Evolutionary conservation across 805 yeast species (phyloP), one percentile per base, ranked within the genome.

Genomic region (Danielia oregonensis): DNA sequence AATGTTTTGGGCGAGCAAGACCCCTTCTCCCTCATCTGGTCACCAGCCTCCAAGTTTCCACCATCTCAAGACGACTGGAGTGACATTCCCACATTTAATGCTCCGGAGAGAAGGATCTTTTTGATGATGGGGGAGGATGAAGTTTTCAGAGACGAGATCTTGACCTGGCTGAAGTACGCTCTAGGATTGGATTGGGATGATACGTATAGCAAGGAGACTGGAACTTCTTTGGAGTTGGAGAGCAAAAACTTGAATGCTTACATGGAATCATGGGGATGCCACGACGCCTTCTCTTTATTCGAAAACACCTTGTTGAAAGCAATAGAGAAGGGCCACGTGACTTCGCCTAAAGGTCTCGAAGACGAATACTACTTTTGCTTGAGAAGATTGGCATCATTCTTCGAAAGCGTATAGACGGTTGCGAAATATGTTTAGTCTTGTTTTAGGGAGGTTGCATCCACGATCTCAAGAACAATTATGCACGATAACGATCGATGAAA

Each of bases 221-320:
- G 12, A 11, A 24, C n/a, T 24, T 14, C 12, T 24, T 26, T 12
- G 17, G 24, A 28, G 11, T 26, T 11, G 15, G 14, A 6, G 11
- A 26, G 17, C 28, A 8, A 6, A 5, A 18, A 21, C 25, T 12
- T 29, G 10, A 11, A 9, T 16, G 28, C 28, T 5, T 26, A 26
- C 17, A 13, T 26, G 16, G 68, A 63, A 35, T 68, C 68, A 2
- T 60, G 61, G 64, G 68, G 68, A 8, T 40, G 58, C 31, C 68
- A 63, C 46, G 68, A 61, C 40, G 35, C 57, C 1, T 19, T 36
- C 3, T 52, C 61, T 24, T 49, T 55, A 30, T 47, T 57, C 33
- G 68, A 63, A 34, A 38, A 48, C 35, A 7, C 22, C 9, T 6
- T 9, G 6, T 19, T 19, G 9, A 48, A 14, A 8, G 4, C 10